phyloP scores from a whole-genome alignment of 495 filamentous ascomycete species.

The Hypoxylon subgilvum region DNA sequence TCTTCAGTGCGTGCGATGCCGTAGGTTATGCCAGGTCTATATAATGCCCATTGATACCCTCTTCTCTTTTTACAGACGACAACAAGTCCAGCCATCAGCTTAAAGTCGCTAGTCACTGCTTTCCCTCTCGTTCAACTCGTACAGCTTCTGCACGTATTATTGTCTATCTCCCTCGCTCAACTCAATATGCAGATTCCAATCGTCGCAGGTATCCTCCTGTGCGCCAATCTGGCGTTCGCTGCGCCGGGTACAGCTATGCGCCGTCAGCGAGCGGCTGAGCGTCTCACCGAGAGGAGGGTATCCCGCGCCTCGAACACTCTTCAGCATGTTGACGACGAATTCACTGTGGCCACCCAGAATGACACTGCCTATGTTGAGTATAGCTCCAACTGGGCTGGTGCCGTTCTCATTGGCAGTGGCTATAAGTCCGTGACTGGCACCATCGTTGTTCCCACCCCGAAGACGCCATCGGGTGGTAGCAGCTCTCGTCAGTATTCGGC shows the following conservation, averaged over 20 bases:
- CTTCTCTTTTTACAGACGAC: slow-evolving; percentile 1
- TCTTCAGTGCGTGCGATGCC: background rate
- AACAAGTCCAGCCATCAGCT: slow-evolving; percentile 4
- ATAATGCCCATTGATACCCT: slow-evolving; percentile 21
- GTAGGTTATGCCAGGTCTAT: slow-evolving; percentile 10
- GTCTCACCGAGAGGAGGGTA: slow-evolving; percentile 23
- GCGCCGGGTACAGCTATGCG: slow-evolving; percentile 26
- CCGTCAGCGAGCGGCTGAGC: slow-evolving; percentile 17
- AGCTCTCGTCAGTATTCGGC: slow-evolving; percentile 53
- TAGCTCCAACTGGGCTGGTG: slow-evolving; percentile 67
- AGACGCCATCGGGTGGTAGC: slow-evolving; percentile 49
- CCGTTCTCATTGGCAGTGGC: slow-evolving; percentile 57
- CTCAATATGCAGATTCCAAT: slow-evolving; percentile 34
- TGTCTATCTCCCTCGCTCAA: background rate
- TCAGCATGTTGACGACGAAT: slow-evolving; percentile 18
- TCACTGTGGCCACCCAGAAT: slow-evolving; percentile 15
- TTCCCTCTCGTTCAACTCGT: background rate
- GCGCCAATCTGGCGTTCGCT: slow-evolving; percentile 25
- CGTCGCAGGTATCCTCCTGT: slow-evolving; percentile 21
- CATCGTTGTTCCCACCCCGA: slow-evolving; percentile 62
- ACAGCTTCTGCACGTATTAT: background rate
- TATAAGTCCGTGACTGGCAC: slow-evolving; percentile 61
- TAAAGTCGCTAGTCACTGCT: background rate
- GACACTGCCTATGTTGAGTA: slow-evolving; percentile 45
- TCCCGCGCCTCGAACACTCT: slow-evolving; percentile 28